Conservation (phyloP, 805 yeast genomes). For the Torulaspora franciscae region DNA sequence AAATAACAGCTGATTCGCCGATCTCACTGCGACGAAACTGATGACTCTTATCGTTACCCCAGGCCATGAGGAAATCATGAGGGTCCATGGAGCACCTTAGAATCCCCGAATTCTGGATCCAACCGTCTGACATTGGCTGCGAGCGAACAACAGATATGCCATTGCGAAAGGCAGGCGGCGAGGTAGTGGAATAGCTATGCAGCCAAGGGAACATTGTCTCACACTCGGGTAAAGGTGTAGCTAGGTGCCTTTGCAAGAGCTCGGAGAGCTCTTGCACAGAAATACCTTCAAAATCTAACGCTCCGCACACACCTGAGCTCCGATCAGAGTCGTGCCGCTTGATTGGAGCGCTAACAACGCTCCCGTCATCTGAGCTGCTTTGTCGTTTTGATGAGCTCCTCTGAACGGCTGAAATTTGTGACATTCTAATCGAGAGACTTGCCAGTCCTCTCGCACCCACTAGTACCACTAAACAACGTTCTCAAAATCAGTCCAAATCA, state of each 20-base stretch:
- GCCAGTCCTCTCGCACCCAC: background rate
- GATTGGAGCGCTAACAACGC: slow-evolving; percentile 4
- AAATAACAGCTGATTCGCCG: slow-evolving; percentile 22
- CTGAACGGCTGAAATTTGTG: slow-evolving; percentile 6
- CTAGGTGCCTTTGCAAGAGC: slow-evolving; percentile 12
- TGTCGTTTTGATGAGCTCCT: slow-evolving; percentile 14
- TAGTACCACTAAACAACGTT: background rate
- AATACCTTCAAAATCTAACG: slow-evolving; percentile 4
- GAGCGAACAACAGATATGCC: slow-evolving; percentile 34
- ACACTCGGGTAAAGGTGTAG: slow-evolving; percentile 53
- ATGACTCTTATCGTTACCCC: slow-evolving; percentile 42
- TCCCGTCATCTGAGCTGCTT: slow-evolving; percentile 9
- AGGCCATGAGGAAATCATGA: slow-evolving; percentile 48
- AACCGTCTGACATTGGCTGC: slow-evolving; percentile 14
- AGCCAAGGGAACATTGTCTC: slow-evolving; percentile 82
- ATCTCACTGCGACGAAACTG: slow-evolving; percentile 14
- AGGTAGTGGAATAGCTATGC: slow-evolving; percentile 64
- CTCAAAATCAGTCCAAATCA: background rate
- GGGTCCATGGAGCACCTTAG: slow-evolving; percentile 53
- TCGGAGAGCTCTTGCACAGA: slow-evolving; percentile 11
- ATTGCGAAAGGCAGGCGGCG: slow-evolving; percentile 50
- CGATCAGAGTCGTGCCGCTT: slow-evolving; percentile 13
- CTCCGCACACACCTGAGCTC: background rate
- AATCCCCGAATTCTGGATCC: slow-evolving; percentile 37
- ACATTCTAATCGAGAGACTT: slow-evolving; percentile 3